Percentiles rank a stretch among this genome's conserved stretches.
Conservation (phyloP, 495 filamentous ascomycete species). For the Hypoxylon perforatum region DNA sequence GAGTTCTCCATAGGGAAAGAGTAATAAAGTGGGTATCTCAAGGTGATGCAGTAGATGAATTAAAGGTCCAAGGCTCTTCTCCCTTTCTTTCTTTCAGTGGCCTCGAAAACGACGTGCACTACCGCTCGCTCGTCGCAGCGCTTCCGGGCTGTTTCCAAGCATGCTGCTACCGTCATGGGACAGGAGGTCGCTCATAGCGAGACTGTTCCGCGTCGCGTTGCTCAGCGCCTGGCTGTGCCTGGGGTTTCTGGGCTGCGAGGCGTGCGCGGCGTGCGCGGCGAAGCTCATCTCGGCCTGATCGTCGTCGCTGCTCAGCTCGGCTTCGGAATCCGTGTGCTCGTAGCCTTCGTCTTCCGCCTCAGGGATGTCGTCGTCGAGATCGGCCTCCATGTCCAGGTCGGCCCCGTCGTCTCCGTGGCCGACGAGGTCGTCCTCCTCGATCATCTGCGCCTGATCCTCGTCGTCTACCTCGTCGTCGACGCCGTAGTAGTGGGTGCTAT, state of each 20-base stretch:
- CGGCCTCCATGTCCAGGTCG: constrained; percentile 66
- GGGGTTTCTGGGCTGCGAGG: constrained; percentile 27
- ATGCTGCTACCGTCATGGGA: constrained; percentile 61
- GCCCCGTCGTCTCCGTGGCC: constrained; percentile 41
- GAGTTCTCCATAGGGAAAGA: constrained; percentile 25
- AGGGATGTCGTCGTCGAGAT: constrained; percentile 75
- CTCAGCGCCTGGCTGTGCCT: constrained; percentile 50
- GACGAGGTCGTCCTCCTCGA: constrained; percentile 65
- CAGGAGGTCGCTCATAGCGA: constrained; percentile 62
- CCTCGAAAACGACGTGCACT: constrained; percentile 34
- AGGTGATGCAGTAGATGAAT: constrained; percentile 24
- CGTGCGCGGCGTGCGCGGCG: constrained; percentile 29
- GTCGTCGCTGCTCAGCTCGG: constrained; percentile 65
- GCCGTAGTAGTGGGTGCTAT: constrained; percentile 50
- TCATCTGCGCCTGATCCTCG: constrained; percentile 59
- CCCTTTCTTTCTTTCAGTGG: constrained; percentile 18
- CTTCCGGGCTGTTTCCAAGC: constrained; percentile 57
- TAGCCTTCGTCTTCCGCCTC: constrained; percentile 70
- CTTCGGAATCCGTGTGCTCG: constrained; percentile 87
- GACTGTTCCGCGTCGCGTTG: constrained; percentile 57
- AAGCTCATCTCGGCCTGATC: constrained; percentile 51
- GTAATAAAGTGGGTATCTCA: constrained; percentile 37
- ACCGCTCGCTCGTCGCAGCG: constrained; percentile 36
- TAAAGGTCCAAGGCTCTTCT: constrained; percentile 8
- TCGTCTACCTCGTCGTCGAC: constrained; percentile 59